phyloP scores from a whole-genome alignment of 1,139 yeast genomes.

The Geotrichum reessii region DNA sequence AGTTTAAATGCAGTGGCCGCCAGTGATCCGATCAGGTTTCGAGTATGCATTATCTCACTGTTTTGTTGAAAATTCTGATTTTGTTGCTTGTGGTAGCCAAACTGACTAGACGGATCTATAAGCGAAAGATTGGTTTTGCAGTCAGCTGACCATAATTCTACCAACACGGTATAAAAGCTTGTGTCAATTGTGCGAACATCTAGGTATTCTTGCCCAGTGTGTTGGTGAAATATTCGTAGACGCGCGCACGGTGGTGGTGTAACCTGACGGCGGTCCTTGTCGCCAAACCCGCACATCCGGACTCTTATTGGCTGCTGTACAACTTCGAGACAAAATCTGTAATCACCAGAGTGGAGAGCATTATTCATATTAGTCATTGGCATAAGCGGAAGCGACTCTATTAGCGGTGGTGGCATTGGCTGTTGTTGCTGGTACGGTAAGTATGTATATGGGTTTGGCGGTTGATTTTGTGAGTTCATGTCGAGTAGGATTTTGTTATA shows the following conservation, averaged over 20 bases:
- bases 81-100: slow-evolving; percentile 15
- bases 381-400: background rate
- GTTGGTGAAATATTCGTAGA: slow-evolving; percentile 31
- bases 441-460: background rate
- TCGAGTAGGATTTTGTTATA: background rate
- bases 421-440: background rate
- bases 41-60: slow-evolving; percentile 29
- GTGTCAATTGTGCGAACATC: slow-evolving; percentile 33
- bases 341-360: slow-evolving; percentile 13
- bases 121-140: slow-evolving; percentile 34
- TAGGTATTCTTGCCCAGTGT: slow-evolving; percentile 27
- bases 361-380: background rate
- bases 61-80: background rate
- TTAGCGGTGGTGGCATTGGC: background rate
- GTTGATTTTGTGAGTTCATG: background rate
- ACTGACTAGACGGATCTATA: slow-evolving; percentile 24
- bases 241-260: slow-evolving; percentile 44
- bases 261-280: slow-evolving; percentile 42
- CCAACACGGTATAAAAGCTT: slow-evolving; percentile 34
- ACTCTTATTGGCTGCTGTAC: slow-evolving; percentile 43
- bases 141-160: slow-evolving; percentile 40
- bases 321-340: slow-evolving; percentile 31
- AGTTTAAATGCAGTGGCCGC: slow-evolving; percentile 41
- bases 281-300: slow-evolving; percentile 46
- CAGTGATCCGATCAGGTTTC: slow-evolving; percentile 40